phyloP scores from a whole-genome alignment of 163 green algal genomes.

The Prototheca wickerhamii region DNA sequence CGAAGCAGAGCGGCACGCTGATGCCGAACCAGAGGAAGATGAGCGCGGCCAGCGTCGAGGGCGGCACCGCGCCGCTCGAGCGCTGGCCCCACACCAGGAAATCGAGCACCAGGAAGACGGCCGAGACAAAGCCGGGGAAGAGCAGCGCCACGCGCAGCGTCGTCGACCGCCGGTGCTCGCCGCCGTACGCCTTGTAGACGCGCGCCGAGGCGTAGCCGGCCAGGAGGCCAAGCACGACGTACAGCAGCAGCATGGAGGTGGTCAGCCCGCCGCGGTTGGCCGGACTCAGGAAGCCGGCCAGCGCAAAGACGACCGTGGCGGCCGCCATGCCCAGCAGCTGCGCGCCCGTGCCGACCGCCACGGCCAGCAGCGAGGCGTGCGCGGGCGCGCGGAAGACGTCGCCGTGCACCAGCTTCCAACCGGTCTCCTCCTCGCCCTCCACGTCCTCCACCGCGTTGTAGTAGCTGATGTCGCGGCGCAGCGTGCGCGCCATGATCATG shows the following conservation, averaged over 20 bases:
- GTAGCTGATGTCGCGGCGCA: constrained; percentile 90
- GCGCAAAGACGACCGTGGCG: constrained; percentile 89
- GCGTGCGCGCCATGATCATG: constrained; percentile 95
- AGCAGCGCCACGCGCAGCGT: constrained; percentile 86
- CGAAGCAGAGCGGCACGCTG: constrained; percentile 87
- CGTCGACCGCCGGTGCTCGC: constrained; percentile 27
- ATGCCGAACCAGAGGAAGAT: constrained; percentile 97
- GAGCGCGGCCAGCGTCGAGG: constrained; percentile 89
- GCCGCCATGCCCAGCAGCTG: constrained; percentile 89
- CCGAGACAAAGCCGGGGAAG: constrained; percentile 78
- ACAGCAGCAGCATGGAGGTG: constrained; percentile 90
- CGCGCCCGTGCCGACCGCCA: constrained; percentile 82
- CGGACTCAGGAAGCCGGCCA: constrained; percentile 94
- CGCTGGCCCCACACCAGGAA: constrained; percentile 85
- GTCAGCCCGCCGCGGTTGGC: constrained; percentile 93
- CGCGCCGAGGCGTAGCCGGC: constrained; percentile 85
- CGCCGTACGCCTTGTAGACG: constrained; percentile 80
- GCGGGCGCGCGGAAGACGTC: constrained; percentile 87
- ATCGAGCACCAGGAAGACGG: constrained; percentile 86
- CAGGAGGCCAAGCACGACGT: constrained; percentile 95
- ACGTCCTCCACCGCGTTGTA: constrained; percentile 96
- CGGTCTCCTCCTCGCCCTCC: constrained; percentile 89
- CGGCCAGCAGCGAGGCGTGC: constrained; percentile 61
- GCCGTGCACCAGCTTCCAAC: constrained; percentile 95
- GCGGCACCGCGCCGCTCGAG: constrained; percentile 82